Evolutionary conservation across 2,329 filamentous ascomycete genomes (phyloP).

Genomic region (Aspergillus japonicus): DNA sequence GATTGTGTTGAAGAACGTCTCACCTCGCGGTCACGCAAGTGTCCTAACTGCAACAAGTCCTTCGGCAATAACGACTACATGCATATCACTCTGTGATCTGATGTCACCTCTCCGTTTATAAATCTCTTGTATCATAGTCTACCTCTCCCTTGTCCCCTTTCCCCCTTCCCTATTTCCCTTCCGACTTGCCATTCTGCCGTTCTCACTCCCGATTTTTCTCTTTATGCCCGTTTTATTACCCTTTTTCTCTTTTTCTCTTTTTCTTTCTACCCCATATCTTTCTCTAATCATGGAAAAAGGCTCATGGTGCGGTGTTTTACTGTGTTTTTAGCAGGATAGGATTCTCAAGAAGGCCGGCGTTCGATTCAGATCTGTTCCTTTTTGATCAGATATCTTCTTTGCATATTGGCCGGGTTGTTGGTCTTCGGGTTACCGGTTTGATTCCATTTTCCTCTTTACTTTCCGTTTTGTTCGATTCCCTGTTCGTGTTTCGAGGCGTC

Average conservation of each 20-base stretch:
- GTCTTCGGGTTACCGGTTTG: slow-evolving; percentile 17
- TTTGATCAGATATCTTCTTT: slow-evolving; percentile 20
- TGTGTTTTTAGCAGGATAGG: slow-evolving; percentile 32
- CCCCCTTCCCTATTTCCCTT: slow-evolving; percentile 15
- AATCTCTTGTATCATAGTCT: slow-evolving; percentile 36
- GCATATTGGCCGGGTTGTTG: slow-evolving; percentile 23
- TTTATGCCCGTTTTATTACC: slow-evolving; percentile 16
- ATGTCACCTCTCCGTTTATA: slow-evolving; percentile 6
- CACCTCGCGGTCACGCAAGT: slow-evolving; percentile 87
- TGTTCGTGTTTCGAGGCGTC: slow-evolving; percentile 12
- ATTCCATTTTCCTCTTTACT: slow-evolving; percentile 13
- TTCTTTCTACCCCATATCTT: slow-evolving; percentile 9
- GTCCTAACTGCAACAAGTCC: slow-evolving; percentile 85
- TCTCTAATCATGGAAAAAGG: slow-evolving; percentile 26
- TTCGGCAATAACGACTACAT: slow-evolving; percentile 92
- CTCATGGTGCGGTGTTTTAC: slow-evolving; percentile 39
- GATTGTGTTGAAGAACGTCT: slow-evolving; percentile 87
- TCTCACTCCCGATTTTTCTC: background rate
- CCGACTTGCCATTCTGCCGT: slow-evolving; percentile 1
- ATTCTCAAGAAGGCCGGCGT: slow-evolving; percentile 32
- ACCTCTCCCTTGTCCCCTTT: slow-evolving; percentile 15
- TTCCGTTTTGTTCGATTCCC: slow-evolving; percentile 4
- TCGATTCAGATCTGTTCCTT: slow-evolving; percentile 22
- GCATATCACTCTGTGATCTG: slow-evolving; percentile 51
- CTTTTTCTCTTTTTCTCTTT: slow-evolving; percentile 10